Evolutionary conservation across 257 asterid genomes (phyloP), one percentile per base, ranked within the genome.

Genomic region (Striga asiatica): DNA sequence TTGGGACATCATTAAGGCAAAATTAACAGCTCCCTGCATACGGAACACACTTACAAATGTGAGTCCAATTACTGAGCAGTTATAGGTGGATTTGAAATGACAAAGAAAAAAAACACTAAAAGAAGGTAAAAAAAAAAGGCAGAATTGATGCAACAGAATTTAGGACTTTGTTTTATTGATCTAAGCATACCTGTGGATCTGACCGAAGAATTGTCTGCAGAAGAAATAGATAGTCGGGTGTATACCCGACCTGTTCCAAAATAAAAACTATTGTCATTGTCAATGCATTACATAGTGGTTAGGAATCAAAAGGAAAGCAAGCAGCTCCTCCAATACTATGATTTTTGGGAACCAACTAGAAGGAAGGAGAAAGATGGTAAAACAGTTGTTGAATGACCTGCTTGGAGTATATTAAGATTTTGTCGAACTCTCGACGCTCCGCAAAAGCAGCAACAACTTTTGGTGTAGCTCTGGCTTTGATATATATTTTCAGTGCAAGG

Each of bases 391-490:
- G n/a, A 57, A 58, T 62, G 18, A 85, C 99, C 99, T 92, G 97
- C 84, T 92, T 88, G 32, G 99, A 92, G 84, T 92, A 92, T 54
- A 92, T 85, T 79, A 92, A 68, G 58, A 92, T 92, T 74, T 92
- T 92, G 85, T 92, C 99, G 12, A 92, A 92, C 73, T 92, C 99
- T 69, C 94, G 76, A 50, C 97, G 94, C 78, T 92, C 99, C 41
- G 99, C 99, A 76, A 92, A 92, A 63, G 99, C 99, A 51, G 99
- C 99, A 60, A 92, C 97, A 55, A 92, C 99, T 69, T 92, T 92
- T 18, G 99, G 99, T 24, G 99, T 92, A 43, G 95, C 94, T 78
- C 99, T 88, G 21, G 99, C 99, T 88, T 92, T 92, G 64, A 92
- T 85, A 69, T 77, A 92, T 70, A 92, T 92, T 71, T 92, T 92